Base-by-base conservation (phyloP, 2,329 filamentous ascomycete species). In the Pseudocercospora fijiensis region DNA sequence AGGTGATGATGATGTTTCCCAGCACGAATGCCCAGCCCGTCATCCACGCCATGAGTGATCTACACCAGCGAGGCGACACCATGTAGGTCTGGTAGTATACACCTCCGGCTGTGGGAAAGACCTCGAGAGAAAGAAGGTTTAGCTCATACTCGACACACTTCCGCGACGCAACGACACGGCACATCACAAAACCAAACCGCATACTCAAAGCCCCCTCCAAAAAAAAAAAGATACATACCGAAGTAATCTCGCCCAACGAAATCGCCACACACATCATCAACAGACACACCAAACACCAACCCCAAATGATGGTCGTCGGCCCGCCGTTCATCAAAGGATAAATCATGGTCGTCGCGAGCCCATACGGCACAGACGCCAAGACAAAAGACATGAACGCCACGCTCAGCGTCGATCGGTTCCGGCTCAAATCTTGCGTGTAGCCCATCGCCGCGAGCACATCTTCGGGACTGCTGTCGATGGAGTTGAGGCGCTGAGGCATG, bases 31-130 rank as follows among this genome's bases (percentile, higher is more conserved):
- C 81, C 89, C 89, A 92, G 65, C 89, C 89, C 68, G 87, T 89
- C 57, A 90, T 85, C 85, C 88, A 92, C 30, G 87, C 87, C 16
- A 88, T 81, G 16, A 89, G 78, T 47, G 83, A 84, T 59, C 88
- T 86, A 78, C 85, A 88, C 16, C 76, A 76, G 26, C 82, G 75
- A 18, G 87, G 82, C 0, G 89, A 83, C 13, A 92, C 84, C 86
- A 91, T 90, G 73, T 89, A 91, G 5, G 88, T 88, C 78, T 91
- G 89, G 76, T 91, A 91, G 79, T 92, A 92, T 60, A 91, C 89
- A 74, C 89, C 89, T 72, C 89, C 89, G 30, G 70, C 68, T 16
- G 67, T 90, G 18, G 89, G 89, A 58, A 69, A 71, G 37, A 70
- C 68, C 67, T 70, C n/a, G n/a, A n/a, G n/a, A 60, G 11, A 28